phyloP scores from a whole-genome alignment of 306 rosid genomes.

The Dryas octopetala region DNA sequence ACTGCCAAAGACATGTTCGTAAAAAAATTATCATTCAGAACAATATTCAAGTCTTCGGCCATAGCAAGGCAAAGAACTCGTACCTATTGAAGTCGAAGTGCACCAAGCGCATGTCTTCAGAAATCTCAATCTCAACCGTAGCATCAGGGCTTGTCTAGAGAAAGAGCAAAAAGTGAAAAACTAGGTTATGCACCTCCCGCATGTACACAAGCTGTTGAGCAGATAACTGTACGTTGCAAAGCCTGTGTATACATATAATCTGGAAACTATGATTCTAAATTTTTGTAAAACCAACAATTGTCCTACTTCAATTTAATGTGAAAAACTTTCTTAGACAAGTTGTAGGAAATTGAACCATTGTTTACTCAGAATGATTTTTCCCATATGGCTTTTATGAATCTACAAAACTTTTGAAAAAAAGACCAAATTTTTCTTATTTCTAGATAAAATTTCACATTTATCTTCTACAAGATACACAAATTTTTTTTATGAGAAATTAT shows the following conservation, averaged over 20 bases:
- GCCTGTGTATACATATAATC: neutral
- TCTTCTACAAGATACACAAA: neutral
- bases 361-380: neutral
- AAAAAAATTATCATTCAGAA: neutral
- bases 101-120: slow-evolving; percentile 41
- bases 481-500: too few species aligned
- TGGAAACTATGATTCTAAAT: neutral
- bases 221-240: neutral
- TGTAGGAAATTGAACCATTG: neutral
- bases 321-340: neutral
- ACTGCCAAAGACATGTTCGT: slow-evolving; percentile 5
- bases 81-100: slow-evolving; percentile 41
- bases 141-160: slow-evolving; percentile 40
- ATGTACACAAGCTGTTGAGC: neutral
- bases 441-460: neutral
- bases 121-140: slow-evolving; percentile 39
- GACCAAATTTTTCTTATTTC: neutral
- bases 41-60: neutral
- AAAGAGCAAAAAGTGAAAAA: neutral
- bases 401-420: neutral
- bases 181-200: neutral
- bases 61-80: neutral
- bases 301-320: neutral
- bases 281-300: neutral
- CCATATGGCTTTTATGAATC: neutral